Percentiles rank a stretch among this genome's conserved stretches.
Conservation (phyloP, 495 filamentous ascomycete species). For the Haplographium delicatum region DNA sequence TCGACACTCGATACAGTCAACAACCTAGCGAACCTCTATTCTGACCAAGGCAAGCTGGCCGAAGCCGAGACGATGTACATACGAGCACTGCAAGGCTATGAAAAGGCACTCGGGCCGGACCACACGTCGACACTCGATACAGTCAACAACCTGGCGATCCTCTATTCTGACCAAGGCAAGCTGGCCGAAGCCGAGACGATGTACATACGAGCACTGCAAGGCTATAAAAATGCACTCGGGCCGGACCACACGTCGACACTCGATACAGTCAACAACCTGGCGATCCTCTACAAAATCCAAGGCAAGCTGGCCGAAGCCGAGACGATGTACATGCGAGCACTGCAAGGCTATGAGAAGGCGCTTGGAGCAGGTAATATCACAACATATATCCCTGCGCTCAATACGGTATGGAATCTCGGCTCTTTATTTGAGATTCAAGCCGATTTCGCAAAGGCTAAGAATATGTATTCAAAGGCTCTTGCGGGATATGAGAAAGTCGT, state of each 20-base stretch:
- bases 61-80: too few species aligned
- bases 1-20: too few species aligned
- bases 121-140: too few species aligned
- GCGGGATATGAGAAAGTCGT: constrained; percentile 13
- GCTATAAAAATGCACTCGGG: constrained; percentile 31
- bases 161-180: constrained; percentile 21
- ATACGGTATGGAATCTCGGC: neutral
- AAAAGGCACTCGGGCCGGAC: too few species aligned
- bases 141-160: constrained; percentile 18
- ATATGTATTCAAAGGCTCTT: constrained; percentile 15
- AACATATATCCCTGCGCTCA: constrained; percentile 9
- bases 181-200: constrained; percentile 25
- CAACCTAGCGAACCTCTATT: too few species aligned
- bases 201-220: constrained; percentile 29
- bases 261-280: constrained; percentile 24
- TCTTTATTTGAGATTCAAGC: constrained; percentile 10
- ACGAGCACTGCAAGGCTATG: too few species aligned
- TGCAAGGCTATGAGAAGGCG: constrained; percentile 33
- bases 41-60: too few species aligned
- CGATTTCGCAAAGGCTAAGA: constrained; percentile 9
- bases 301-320: constrained; percentile 28
- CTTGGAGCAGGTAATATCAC: constrained; percentile 30
- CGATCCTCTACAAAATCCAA: constrained; percentile 25
- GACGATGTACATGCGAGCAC: constrained; percentile 29
- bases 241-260: constrained; percentile 35